Base-by-base conservation (phyloP, 2,329 filamentous ascomycete genomes). In the Penicillium sp. region DNA sequence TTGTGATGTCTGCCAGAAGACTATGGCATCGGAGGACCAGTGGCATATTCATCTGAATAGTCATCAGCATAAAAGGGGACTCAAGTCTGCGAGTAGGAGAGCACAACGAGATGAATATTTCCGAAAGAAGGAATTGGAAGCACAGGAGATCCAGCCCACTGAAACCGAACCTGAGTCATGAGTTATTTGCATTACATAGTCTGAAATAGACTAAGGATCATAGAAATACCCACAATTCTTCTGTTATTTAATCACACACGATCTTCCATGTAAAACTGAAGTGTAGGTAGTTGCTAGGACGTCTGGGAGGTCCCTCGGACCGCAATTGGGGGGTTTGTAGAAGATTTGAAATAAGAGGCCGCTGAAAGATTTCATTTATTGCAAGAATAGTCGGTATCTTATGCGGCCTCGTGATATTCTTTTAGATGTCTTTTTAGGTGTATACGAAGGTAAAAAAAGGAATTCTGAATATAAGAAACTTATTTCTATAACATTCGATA, bases 1-100 rank as follows among this genome's bases (percentile, higher is more conserved):
- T 19, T 99, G 94, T 68, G 86, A 91, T 3, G 63, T 86, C 0
- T 99, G 94, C 69, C 77, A 78, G 16, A 82, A 80, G 48, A 81
- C 80, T 1, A 76, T 82, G 57, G 79, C 82, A 36, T 83, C 79
- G 0, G 78, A 82, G 57, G 79, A 80, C 29, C 81, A 87, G 59
- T 88, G 85, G 84, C 70, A 75, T 21, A 69, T 78, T 36, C 86
- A 88, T 69, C 67, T 84, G 11, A 78, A 78, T 50, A 84, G 84
- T 55, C 76, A 80, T 38, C 72, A 75, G 3, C 86, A 91, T 65
- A 82, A 83, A 56, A 84, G 85, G 23, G 74, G 82, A 5, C 70
- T 87, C 52, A 84, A 82, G 3, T 64, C 64, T 38, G 67, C 65
- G 4, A 68, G 66, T 10, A 72, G 64, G 55, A 70, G 62, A 59